These are phyloP conservation scores for Plasmodium vivax DNA, from an alignment of 169 alveolate species.

Conservation along the genomic window DNA sequence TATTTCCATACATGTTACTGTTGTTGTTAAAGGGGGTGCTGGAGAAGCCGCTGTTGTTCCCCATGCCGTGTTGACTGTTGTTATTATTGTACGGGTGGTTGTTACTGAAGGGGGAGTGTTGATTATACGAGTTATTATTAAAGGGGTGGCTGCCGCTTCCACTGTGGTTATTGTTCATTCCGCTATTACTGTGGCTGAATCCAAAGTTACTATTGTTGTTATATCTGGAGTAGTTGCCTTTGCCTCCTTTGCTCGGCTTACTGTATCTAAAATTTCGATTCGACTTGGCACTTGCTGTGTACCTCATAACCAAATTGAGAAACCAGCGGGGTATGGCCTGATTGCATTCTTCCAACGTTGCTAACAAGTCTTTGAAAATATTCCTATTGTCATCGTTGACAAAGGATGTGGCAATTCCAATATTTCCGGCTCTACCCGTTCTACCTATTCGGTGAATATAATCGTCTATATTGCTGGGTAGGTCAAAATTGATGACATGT, in stretches of 20 bases:
- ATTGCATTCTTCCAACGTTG: slow-evolving; percentile 83
- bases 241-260: slow-evolving; percentile 10
- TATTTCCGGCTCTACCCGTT: slow-evolving; percentile 99
- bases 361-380: slow-evolving; percentile 89
- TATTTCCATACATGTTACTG: slow-evolving; percentile 26
- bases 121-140: slow-evolving; percentile 30
- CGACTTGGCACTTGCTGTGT: slow-evolving; percentile 62
- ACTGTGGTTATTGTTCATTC: background rate
- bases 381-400: slow-evolving; percentile 92
- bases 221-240: slow-evolving; percentile 13
- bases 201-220: slow-evolving; percentile 13
- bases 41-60: slow-evolving; percentile 4
- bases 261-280: slow-evolving; percentile 42
- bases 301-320: slow-evolving; percentile 79
- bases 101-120: background rate
- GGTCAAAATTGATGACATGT: slow-evolving; percentile 95
- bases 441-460: slow-evolving; percentile 98
- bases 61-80: background rate
- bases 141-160: slow-evolving; percentile 21
- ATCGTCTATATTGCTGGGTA: slow-evolving; percentile 95
- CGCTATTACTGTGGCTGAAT: slow-evolving; percentile 8
- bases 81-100: background rate
- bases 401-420: slow-evolving; percentile 96
- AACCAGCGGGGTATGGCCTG: slow-evolving; percentile 86
- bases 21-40: slow-evolving; percentile 26